A percentile compares a stretch with the other conserved stretches of the same genome.
Conservation (phyloP, 2,329 filamentous ascomycete genomes). For the Myriosclerotinia duriaeana region DNA sequence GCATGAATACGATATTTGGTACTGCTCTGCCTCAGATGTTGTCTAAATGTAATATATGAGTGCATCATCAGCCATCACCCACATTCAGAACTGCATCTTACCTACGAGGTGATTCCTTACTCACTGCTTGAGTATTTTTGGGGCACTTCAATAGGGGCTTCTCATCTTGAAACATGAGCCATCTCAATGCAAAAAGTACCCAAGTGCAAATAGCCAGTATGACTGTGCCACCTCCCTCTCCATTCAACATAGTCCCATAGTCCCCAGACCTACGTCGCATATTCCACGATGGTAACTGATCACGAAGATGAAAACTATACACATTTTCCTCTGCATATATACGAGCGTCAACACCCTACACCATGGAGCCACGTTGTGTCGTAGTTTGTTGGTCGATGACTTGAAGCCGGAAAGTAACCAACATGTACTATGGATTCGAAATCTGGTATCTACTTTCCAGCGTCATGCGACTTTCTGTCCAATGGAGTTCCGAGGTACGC, state of each 20-base stretch:
- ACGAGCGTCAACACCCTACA: neutral
- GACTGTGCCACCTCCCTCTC: neutral
- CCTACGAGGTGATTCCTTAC: neutral
- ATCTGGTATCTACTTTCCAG: neutral
- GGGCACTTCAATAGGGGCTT: neutral
- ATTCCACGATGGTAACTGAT: neutral
- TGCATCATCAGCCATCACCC: neutral
- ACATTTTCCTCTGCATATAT: neutral
- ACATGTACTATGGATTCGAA: too few relatives aligned
- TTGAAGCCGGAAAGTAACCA: too few relatives aligned
- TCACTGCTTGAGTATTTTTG: neutral
- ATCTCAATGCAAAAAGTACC: neutral
- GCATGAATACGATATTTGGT: neutral
- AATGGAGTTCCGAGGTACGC: too few relatives aligned
- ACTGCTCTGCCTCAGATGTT: neutral
- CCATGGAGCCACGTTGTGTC: too few relatives aligned
- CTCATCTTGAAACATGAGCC: neutral
- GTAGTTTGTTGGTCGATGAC: too few relatives aligned
- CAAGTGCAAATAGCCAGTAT: neutral
- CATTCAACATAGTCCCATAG: neutral
- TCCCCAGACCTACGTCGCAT: neutral
- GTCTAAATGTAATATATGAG: too few relatives aligned
- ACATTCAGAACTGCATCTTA: neutral
- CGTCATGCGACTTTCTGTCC: neutral
- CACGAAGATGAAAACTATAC: neutral